Base-by-base conservation (phyloP, 768 basidiomycete genomes). In the Tulasnella sp. region DNA sequence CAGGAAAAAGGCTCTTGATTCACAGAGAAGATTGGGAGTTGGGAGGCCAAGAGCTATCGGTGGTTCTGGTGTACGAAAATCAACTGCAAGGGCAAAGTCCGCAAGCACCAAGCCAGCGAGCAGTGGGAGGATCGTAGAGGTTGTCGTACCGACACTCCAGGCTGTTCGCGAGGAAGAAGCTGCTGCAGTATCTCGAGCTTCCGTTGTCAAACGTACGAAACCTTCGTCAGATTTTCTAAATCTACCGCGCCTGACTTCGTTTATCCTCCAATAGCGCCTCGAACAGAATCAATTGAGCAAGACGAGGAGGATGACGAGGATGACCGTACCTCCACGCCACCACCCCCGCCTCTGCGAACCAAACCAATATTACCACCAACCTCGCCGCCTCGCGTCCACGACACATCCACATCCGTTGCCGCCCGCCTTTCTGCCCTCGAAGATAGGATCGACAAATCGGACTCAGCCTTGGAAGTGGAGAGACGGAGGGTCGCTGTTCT, bases 41-140 rank as follows among this genome's bases (percentile, higher is more conserved):
- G 74, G 74, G 34, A 37, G 74, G 36, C 74, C 74, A 6, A 39
- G 68, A 34, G 68, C 42, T 19, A 49, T 49, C 38, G 74, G 74
- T 34, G 74, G 74, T 39, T 68, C 74, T 5, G 74, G 74, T 6
- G 64, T 58, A 29, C 74, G 74, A 3, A 67, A 69, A 25, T 76
- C 74, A 38, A 76, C 74, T 22, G 74, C 74, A 31, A 76, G 39
- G 39, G 31, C 8, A 12, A 76, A 76, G 74, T n/a, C 72, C 17
- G n/a, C 54, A 6, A 58, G 22, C 54, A n/a, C 22, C 7, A 58
- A 25, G 54, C 29, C 72, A 14, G 3, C n/a, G 14, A 38, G 42
- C 15, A 15, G 14, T 29, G 14, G 31, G 19, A n/a, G 22, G 29
- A 36, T 74, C 14, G 42, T 37, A 0, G 49, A 54, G 40, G 72